Conservation (phyloP, 2,329 filamentous ascomycete species). For the Fusarium keratoplasticum region DNA sequence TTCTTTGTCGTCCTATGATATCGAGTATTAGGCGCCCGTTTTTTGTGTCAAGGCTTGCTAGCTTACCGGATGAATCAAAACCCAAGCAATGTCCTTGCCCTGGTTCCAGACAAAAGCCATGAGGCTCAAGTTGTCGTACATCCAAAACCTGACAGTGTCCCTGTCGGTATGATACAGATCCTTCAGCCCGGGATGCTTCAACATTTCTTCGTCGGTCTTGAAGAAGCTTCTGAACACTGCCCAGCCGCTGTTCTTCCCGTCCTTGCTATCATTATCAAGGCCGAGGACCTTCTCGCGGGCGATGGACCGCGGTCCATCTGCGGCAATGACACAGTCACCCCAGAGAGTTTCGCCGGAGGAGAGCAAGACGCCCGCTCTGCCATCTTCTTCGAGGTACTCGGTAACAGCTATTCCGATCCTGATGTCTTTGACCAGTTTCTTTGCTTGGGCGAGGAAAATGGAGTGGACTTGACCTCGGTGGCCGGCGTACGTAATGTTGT, state of each 20-base stretch:
- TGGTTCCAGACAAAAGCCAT: slow-evolving; percentile 20
- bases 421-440: slow-evolving; percentile 12
- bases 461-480: slow-evolving; percentile 15
- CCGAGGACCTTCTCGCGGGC: slow-evolving; percentile 6
- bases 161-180: neutral
- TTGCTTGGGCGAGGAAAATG: slow-evolving; percentile 10
- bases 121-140: slow-evolving; percentile 15
- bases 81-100: slow-evolving; percentile 15
- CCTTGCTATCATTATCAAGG: neutral
- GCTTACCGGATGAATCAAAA: slow-evolving; percentile 16
- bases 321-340: slow-evolving; percentile 15
- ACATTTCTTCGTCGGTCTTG: slow-evolving; percentile 7
- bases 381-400: slow-evolving; percentile 9
- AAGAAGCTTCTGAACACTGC: slow-evolving; percentile 14
- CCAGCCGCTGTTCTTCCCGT: slow-evolving; percentile 4
- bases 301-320: slow-evolving; percentile 17
- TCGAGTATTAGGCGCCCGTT: neutral
- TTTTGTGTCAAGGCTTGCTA: neutral
- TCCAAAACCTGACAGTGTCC: slow-evolving; percentile 18
- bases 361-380: neutral
- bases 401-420: slow-evolving; percentile 9
- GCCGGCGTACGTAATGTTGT: slow-evolving; percentile 17
- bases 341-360: slow-evolving; percentile 17
- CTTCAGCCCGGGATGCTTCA: neutral
- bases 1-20: slow-evolving; percentile 17